Evolutionary conservation across 768 basidiomycete genomes (phyloP), one percentile per base, ranked within the genome.

Genomic region (Lactarius deliciosus): DNA sequence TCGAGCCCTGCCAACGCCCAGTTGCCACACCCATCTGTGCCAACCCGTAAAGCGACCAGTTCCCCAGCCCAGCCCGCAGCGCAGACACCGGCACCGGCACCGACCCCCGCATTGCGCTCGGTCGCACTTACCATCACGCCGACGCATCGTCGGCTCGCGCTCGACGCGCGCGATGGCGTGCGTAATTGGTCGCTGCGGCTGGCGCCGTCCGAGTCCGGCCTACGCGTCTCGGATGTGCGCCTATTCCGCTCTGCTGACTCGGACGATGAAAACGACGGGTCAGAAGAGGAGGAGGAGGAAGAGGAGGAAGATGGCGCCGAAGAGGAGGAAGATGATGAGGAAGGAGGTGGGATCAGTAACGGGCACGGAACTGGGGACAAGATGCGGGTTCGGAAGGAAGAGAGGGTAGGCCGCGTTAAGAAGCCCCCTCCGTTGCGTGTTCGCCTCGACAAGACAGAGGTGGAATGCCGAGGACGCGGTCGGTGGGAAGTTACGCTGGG

Each of bases 151-250:
- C 77, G 77, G 22, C 75, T 93, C 45, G 77, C 77, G 36, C 77
- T 94, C 36, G 86, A 91, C 71, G 77, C 85, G 63, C 80, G 80
- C 53, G 89, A 91, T 61, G 89, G 91, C 5, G 92, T 93, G 57
- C 85, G 82, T 72, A 84, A 77, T 41, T 93, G 92, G 92, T 84
- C 85, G 5, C 78, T 91, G 74, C 81, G 86, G 57, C 79, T 92
- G 40, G 78, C 79, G 11, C 78, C 79, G 1, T 81, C 80, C 10
- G 92, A 93, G 72, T 81, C 81, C 3, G 81, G 79, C 3, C 61
- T 93, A 20, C 75, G 81, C 64, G 73, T 93, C 43, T 78, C 78
- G 54, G 81, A 85, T 63, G 77, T 91, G 57, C 76, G 76, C 25
- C 87, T 87, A 63, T 69, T 85, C 38, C 79, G 79, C 34, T 83